Evolutionary conservation across 257 asterid species (phyloP), one percentile per base, ranked within the genome.

Genomic region (Perilla frutescens): DNA sequence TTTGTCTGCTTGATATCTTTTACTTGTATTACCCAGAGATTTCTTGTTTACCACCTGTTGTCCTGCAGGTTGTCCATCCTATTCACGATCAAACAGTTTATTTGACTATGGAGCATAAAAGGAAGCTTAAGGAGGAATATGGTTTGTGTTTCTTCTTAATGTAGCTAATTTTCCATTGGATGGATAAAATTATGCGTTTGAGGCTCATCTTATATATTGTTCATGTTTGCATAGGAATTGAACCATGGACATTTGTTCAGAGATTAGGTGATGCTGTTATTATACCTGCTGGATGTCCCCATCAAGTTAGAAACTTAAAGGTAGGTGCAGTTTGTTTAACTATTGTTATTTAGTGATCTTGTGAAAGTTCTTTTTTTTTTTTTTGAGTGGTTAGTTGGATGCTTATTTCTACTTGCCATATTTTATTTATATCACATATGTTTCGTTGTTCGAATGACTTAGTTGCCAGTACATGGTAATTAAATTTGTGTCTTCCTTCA

Each of bases 201-300:
- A 15, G 13, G 15, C 62, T 39, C 39, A 59, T 65, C 6, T 75
- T 63, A 20, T 56, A 73, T 20, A 36, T 36, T 70, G 51, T 70
- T 62, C 62, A 43, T 72, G 78, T 37, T 72, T 82, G 58, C 50
- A 12, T 60, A 92, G 98, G 97, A 59, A 82, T 92, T 34, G 98
- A 92, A 75, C 92, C 98, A 34, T 92, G 98, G 98, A 88, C 97
- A 29, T 92, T 92, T 60, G 77, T 90, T 70, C 98, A 92, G 83
- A 88, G 82, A 50, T 55, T 88, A 60, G 98, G 96, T 9, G 98
- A 92, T 75, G 98, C 98, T 36, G 96, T 92, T 63, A 81, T 90
- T 58, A 87, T 92, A 75, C 98, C 98, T 71, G 97, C 97, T 1
- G 97, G 98, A 40, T 92, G 98, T 72, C 97, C 98, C 65, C 96